These are phyloP conservation scores for Aquanectria penicillioides DNA, from an alignment of 2,329 filamentous ascomycete species.

Conservation along the genomic window DNA sequence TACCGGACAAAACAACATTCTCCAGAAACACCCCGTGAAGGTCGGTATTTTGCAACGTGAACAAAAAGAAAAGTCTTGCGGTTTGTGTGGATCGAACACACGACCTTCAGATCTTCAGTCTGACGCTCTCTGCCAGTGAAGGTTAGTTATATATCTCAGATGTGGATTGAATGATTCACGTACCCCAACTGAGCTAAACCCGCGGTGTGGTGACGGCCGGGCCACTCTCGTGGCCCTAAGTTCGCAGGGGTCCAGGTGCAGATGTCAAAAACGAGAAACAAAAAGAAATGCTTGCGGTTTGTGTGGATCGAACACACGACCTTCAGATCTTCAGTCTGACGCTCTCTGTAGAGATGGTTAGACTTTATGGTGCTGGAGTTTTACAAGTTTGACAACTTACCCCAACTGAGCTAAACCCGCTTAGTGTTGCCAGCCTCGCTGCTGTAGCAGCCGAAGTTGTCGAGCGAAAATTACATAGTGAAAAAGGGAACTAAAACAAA, in stretches of 20 bases:
- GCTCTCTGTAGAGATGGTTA: neutral
- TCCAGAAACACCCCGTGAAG: too few relatives aligned
- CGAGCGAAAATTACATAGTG: rapidly evolving
- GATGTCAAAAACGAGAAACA: neutral
- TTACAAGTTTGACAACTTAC: slow-evolving; percentile 1
- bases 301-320: slow-evolving; percentile 25
- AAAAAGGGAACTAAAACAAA: neutral
- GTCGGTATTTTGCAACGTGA: too few relatives aligned
- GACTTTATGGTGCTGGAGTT: neutral
- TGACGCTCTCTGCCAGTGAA: slow-evolving; percentile 24
- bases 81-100: slow-evolving; percentile 26
- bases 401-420: slow-evolving; percentile 26
- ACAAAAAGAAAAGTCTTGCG: slow-evolving; percentile 15
- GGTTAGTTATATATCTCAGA: slow-evolving; percentile 10
- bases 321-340: slow-evolving; percentile 23
- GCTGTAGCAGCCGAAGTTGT: neutral
- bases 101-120: slow-evolving; percentile 27
- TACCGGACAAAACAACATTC: too few relatives aligned
- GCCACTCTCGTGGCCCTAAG: neutral
- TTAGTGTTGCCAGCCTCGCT: neutral
- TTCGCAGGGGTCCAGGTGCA: neutral
- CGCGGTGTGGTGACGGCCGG: neutral
- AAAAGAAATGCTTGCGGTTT: slow-evolving; percentile 16
- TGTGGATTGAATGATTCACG: neutral
- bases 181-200: slow-evolving; percentile 26